A percentile compares a stretch with the other conserved stretches of the same genome.
Evolutionary conservation across 2,329 filamentous ascomycete genomes (phyloP).

Genomic region (Zymoseptoria brevis): DNA sequence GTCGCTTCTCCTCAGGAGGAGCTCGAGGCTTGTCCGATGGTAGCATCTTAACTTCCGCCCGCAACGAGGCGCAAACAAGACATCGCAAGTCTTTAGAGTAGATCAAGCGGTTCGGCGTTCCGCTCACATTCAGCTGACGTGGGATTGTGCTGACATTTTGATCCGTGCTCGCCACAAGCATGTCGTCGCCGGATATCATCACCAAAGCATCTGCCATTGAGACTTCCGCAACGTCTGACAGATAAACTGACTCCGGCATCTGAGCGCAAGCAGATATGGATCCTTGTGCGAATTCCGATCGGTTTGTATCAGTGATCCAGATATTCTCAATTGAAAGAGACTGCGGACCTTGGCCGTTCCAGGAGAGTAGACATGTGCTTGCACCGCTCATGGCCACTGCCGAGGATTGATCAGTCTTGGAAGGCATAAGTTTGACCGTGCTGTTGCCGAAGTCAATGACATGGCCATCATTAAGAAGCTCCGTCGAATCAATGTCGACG

Average conservation of each 20-base stretch:
- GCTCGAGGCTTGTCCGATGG: conserved; percentile 12
- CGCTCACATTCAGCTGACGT: conserved; percentile 22
- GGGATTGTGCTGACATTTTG: conserved; percentile 17
- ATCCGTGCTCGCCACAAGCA: conserved; percentile 17
- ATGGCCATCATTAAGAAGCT: conserved; percentile 5
- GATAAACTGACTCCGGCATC: conserved; percentile 16
- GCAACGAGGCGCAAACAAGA: conserved; percentile 42
- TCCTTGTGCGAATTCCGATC: conserved; percentile 22
- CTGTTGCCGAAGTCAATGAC: conserved; percentile 18
- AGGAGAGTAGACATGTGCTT: conserved; percentile 20
- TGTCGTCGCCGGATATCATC: conserved; percentile 18
- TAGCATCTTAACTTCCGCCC: conserved; percentile 27
- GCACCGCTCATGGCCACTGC: conserved; percentile 22
- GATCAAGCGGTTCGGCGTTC: conserved; percentile 25
- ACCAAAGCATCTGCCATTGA: conserved; percentile 17
- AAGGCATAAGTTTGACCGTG: conserved; percentile 19
- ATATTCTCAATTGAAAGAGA: conserved; percentile 19
- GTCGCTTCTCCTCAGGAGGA: conserved; percentile 28
- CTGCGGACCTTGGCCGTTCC: conserved; percentile 9
- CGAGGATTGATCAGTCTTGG: conserved; percentile 6
- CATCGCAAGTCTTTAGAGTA: conserved; percentile 28
- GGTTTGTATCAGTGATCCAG: conserved; percentile 23
- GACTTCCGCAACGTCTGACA: conserved; percentile 5
- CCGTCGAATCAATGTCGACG: conserved; percentile 4
- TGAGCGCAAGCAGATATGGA: conserved; percentile 16